Conservation (phyloP, 2,329 filamentous ascomycete species). For the Cytospora piceicola region DNA sequence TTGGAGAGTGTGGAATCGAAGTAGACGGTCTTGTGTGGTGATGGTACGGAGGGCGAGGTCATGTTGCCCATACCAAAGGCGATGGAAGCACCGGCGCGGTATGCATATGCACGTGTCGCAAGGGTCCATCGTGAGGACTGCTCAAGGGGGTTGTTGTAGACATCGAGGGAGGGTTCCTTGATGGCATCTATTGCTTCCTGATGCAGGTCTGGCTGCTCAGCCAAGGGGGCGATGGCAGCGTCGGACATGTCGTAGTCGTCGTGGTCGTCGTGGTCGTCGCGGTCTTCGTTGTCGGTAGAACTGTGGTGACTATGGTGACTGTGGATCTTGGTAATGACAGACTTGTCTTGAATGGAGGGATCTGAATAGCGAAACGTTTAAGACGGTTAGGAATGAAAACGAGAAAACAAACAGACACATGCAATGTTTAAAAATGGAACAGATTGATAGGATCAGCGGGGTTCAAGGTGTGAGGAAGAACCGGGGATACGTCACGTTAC, state of each 20-base stretch:
- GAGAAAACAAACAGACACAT: not conserved
- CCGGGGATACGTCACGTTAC: slow-evolving; percentile 1
- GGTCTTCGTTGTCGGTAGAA: not conserved
- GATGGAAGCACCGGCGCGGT: slow-evolving; percentile 49
- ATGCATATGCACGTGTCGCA: slow-evolving; percentile 46
- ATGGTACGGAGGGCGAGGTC: slow-evolving; percentile 45
- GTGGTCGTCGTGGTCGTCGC: not conserved
- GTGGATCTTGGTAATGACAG: not conserved
- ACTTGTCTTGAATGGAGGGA: not conserved
- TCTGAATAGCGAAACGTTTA: not conserved
- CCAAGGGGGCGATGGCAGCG: slow-evolving; percentile 24
- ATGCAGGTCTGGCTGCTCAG: slow-evolving; percentile 25
- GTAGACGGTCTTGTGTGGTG: slow-evolving; percentile 45
- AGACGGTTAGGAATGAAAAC: not conserved
- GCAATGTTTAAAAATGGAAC: not conserved
- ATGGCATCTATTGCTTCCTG: slow-evolving; percentile 22
- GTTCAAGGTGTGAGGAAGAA: not conserved
- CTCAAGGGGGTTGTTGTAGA: slow-evolving; percentile 50
- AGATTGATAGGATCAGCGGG: not conserved
- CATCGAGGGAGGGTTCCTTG: slow-evolving; percentile 27
- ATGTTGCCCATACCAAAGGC: slow-evolving; percentile 50
- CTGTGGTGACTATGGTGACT: too few species aligned
- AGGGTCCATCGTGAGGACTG: slow-evolving; percentile 49
- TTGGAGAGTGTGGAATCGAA: slow-evolving; percentile 48
- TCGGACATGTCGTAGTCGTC: not conserved